These are phyloP conservation scores for Hortiboletus flavorubellus DNA, from an alignment of 768 basidiomycete species.

Conservation along the genomic window DNA sequence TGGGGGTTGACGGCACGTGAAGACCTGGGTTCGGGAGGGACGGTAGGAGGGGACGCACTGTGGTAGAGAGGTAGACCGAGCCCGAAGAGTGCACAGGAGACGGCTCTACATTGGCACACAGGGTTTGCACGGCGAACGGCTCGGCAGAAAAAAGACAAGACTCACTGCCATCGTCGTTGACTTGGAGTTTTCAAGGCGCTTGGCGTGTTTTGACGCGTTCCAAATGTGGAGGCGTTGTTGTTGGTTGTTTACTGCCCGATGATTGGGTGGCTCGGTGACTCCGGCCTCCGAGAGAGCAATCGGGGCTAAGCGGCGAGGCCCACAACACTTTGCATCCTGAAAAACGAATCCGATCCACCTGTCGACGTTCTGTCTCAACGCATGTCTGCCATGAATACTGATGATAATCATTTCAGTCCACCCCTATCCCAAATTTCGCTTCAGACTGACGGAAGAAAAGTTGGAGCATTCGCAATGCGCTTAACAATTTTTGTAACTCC, in stretches of 20 bases:
- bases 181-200: conserved; percentile 7
- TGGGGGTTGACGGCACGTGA: conserved; percentile 5
- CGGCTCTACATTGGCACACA: conserved; percentile 17
- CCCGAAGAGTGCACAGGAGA: conserved; percentile 16
- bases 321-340: too few species aligned
- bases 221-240: conserved; percentile 26
- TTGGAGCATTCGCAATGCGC: too few species aligned
- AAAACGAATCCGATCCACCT: too few species aligned
- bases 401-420: background rate
- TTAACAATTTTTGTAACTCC: too few species aligned
- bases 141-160: conserved; percentile 3
- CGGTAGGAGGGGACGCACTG: conserved; percentile 5
- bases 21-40: background rate
- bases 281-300: too few species aligned
- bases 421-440: too few species aligned
- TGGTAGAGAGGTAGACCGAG: conserved; percentile 13
- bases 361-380: too few species aligned
- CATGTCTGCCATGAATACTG: background rate
- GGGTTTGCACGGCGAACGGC: background rate
- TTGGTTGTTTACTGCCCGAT: background rate
- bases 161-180: conserved; percentile 28
- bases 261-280: too few species aligned
- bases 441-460: too few species aligned
- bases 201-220: conserved; percentile 3
- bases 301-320: too few species aligned